Evolutionary conservation across 148 eudicot genomes (phyloP), one percentile per base, ranked within the genome.

Genomic region (Nyssa sinensis): DNA sequence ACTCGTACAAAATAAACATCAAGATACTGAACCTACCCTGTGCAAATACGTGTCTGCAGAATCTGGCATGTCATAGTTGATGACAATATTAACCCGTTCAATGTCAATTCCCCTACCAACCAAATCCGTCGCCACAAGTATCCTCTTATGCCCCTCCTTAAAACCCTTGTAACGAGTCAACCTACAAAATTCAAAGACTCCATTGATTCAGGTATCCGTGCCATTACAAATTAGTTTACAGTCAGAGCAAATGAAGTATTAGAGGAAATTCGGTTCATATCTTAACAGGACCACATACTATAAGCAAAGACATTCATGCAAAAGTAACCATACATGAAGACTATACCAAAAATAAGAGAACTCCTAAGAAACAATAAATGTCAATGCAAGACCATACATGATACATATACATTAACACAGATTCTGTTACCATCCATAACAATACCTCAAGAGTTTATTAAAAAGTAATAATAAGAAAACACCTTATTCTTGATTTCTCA

Each of bases 91-190:
- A 5, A 93, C 98, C 24, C 96, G 86, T 75, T 91, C 98, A 62
- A 93, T 93, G 76, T 93, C 98, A 44, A 93, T 93, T 64, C 98
- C 98, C 77, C 98, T 85, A 13, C 98, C 98, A 55, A 93, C 98
- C 70, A 93, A 83, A 87, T 93, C 98, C 17, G 98, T 93, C 34
- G 98, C 98, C 62, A 93, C 98, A 8, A 93, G 93, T 33, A 93
- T 93, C 76, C 98, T 87, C 77, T 93, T 93, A 66, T 88, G 91
- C 31, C 97, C 98, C 79, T 93, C 97, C 78, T 93, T 93, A 69
- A 93, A 93, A 30, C 90, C 85, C 83, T 93, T 93, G 83, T 93
- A 91, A 24, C 91, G 87, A 21, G 94, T 87, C 87, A 93, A 75
- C 78, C 98, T 93, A 75, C 23, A 57, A 60, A 55, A 47, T 21